These are phyloP conservation scores for Mycena indigotica DNA, from an alignment of 768 basidiomycete species.

Conservation along the genomic window DNA sequence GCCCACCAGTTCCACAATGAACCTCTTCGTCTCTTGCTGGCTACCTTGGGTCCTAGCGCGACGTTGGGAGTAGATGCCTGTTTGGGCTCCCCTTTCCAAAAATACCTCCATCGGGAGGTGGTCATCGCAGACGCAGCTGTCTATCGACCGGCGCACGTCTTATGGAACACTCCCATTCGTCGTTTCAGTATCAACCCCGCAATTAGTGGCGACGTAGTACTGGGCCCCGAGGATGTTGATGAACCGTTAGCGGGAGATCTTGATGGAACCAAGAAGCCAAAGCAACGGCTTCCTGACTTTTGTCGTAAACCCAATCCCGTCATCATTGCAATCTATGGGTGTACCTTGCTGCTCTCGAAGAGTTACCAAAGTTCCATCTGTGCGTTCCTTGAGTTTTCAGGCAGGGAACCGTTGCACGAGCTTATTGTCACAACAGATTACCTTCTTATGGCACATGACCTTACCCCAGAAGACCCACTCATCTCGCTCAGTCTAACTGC, in stretches of 20 bases:
- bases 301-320: conserved; percentile 76
- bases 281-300: conserved; percentile 34
- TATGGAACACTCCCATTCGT: conserved; percentile 62
- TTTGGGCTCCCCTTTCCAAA: conserved; percentile 77
- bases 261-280: conserved; percentile 9
- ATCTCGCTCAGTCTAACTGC: conserved; percentile 82
- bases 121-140: conserved; percentile 67
- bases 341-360: conserved; percentile 79
- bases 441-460: conserved; percentile 84
- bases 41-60: conserved; percentile 63
- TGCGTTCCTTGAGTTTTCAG: conserved; percentile 42
- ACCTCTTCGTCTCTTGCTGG: conserved; percentile 74
- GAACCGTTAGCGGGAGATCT: conserved; percentile 26
- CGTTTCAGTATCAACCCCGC: conserved; percentile 45
- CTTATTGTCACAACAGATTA: conserved; percentile 63
- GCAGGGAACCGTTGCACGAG: neutral
- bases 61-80: conserved; percentile 73
- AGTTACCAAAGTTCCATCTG: conserved; percentile 92
- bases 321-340: conserved; percentile 75
- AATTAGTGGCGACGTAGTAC: conserved; percentile 40
- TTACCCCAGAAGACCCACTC: conserved; percentile 81
- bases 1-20: conserved; percentile 86
- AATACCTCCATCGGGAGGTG: conserved; percentile 82
- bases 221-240: conserved; percentile 32
- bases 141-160: conserved; percentile 58